Evolutionary conservation across 2,329 filamentous ascomycete genomes (phyloP).

Genomic region (Zelopaecilomyces penicillatus): DNA sequence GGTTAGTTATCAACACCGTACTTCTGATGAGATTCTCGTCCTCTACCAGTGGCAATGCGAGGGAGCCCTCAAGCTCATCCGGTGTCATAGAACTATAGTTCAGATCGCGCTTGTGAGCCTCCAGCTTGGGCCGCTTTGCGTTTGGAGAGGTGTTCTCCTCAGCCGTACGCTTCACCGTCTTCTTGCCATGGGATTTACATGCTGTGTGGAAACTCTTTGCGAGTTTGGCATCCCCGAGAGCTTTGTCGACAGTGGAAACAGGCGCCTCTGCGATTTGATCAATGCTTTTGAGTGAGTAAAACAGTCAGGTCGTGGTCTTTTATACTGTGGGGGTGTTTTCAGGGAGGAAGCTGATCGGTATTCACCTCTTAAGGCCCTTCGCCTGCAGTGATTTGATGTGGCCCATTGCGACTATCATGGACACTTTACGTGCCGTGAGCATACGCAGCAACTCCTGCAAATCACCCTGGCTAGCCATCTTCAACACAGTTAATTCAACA

Average conservation of each 20-base stretch:
- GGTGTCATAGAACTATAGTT: slow-evolving; percentile 37
- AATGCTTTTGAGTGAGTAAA: slow-evolving; percentile 31
- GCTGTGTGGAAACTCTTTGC: slow-evolving; percentile 44
- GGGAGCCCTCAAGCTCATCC: slow-evolving; percentile 52
- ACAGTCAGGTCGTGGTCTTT: not conserved
- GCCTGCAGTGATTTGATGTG: slow-evolving; percentile 50
- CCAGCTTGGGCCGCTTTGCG: slow-evolving; percentile 25
- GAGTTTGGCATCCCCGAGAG: slow-evolving; percentile 39
- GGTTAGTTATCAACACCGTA: slow-evolving; percentile 61
- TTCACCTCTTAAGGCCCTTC: slow-evolving; percentile 47
- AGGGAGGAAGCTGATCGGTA: not conserved
- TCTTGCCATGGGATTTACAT: slow-evolving; percentile 45
- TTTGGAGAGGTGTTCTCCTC: slow-evolving; percentile 10
- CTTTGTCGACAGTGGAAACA: slow-evolving; percentile 34
- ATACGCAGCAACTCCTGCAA: slow-evolving; percentile 54
- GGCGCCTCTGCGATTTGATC: slow-evolving; percentile 45
- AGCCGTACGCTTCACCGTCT: slow-evolving; percentile 22
- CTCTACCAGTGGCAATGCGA: slow-evolving; percentile 48
- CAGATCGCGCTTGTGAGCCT: slow-evolving; percentile 25
- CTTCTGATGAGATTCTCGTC: slow-evolving; percentile 52
- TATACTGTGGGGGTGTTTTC: not conserved
- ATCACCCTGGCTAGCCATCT: slow-evolving; percentile 51
- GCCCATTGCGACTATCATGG: slow-evolving; percentile 51
- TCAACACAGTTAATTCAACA: not conserved
- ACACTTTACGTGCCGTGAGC: slow-evolving; percentile 48